Conservation (phyloP, 2,329 filamentous ascomycete species). For the Xylaria sp. region DNA sequence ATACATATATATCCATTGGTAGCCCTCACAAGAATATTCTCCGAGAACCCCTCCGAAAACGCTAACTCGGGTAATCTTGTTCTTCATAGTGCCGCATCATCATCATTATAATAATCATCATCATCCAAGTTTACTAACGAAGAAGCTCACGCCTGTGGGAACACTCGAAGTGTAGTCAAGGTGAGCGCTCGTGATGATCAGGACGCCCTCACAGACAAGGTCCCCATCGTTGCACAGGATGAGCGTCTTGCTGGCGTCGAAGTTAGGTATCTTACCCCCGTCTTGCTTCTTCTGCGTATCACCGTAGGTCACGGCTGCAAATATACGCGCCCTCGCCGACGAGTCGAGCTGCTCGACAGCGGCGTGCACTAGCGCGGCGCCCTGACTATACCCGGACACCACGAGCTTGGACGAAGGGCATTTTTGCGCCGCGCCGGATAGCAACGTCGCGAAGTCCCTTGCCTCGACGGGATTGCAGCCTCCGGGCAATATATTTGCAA, state of each 20-base stretch:
- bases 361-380: slow-evolving; percentile 51
- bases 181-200: slow-evolving; percentile 17
- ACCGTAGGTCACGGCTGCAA: slow-evolving; percentile 48
- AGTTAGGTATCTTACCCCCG: slow-evolving; percentile 48
- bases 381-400: slow-evolving; percentile 50
- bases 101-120: neutral
- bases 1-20: too few species aligned
- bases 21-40: neutral
- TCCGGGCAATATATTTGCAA: slow-evolving; percentile 45
- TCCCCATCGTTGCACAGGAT: slow-evolving; percentile 63
- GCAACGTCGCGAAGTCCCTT: slow-evolving; percentile 45
- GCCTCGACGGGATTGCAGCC: slow-evolving; percentile 48
- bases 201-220: slow-evolving; percentile 60
- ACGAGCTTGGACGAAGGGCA: slow-evolving; percentile 52
- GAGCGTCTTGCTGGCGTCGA: slow-evolving; percentile 47
- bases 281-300: slow-evolving; percentile 50
- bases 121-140: slow-evolving; percentile 19
- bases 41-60: neutral
- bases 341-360: slow-evolving; percentile 45
- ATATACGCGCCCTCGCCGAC: slow-evolving; percentile 7
- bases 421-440: slow-evolving; percentile 47
- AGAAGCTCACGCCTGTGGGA: slow-evolving; percentile 29
- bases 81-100: neutral
- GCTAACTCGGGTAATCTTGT: neutral
- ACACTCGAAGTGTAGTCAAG: slow-evolving; percentile 21